Evolutionary conservation across 148 eudicot species (phyloP), one percentile per base, ranked within the genome.

Genomic region (Rhododendron simsii): DNA sequence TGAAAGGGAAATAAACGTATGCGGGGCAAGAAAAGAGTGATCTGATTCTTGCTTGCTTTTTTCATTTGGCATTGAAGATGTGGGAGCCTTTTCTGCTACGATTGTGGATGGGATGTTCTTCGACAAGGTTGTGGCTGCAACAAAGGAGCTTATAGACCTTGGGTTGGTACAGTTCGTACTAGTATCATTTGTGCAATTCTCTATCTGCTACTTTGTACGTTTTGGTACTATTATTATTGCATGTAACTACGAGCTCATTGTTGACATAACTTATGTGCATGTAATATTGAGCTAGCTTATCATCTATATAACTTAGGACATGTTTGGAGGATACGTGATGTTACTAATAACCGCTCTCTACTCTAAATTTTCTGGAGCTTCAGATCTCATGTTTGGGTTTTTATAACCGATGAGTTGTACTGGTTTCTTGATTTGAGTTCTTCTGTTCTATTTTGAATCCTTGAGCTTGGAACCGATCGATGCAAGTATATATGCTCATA

Each of bases 51-150:
- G 11, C 12, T 61, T 61, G 67, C 26, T 7, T 2, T 15, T 9
- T 37, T 41, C 2, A 44, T 37, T 81, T 41, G 51, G 84, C 26
- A 15, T 7, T 85, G 87, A 51, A 91, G 93, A 57, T 91, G 93
- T 74, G 88, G 88, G 18, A 85, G 84, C 26, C 63, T 48, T 30
- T 91, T 91, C 85, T 91, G 93, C 89, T 90, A 91, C 91, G 88
- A 57, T 81, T 91, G 93, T 78, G 93, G 91, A 14, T 75, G 80
- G 84, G 85, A 53, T 80, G 87, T 90, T 23, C 75, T 85, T 37
- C 57, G 75, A 0, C 89, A 84, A 67, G 81, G 88, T 89, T 91
- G 93, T 47, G 41, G 57, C 18, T 91, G 93, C 59, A 85, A 83
- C 74, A 37, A 47, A 21, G 39, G 81, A 51, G 26, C 81, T 12